Base-by-base conservation (phyloP, 2,329 filamentous ascomycete genomes). In the Cytospora piceae region DNA sequence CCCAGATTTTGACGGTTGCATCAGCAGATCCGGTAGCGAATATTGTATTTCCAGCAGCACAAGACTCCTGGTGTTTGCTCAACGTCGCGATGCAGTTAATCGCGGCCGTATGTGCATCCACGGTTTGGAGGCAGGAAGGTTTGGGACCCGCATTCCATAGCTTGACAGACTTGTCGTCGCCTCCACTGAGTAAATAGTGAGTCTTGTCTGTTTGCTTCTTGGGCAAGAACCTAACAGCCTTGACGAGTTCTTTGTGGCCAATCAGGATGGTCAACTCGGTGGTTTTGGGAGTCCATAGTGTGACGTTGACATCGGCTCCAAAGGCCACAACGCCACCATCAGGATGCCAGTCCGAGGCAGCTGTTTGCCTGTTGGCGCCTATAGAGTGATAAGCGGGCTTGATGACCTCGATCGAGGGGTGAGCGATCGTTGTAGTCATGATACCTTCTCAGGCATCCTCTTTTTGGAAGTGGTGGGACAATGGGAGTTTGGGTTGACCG, bases 301-400 rank as follows among this genome's bases (percentile, higher is more conserved):
- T 94, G 71, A 99, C 85, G 78, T 95, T 95, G 71, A 89, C 88
- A 77, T 96, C 92, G 11, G 94, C 90, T 37, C 95, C 95, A 79
- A 92, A 99, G 34, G 93, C 95, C 62, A 99, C 82, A 37, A 64
- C 60, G 54, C 93, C 75, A 12, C 90, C 91, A 69, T 84, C 79
- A 24, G 79, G 74, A 74, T 91, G 88, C 95, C 95, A 99, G 79
- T 98, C 94, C 32, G 94, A 94, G 32, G 93, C 91, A 20, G 90
- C 89, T 22, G 94, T 91, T 73, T 98, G 92, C 72, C 94, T 86
- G 77, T 98, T 99, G 56, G 93, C 94, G 67, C 95, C 95, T 69
- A 90, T 88, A 56, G 92, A 89, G 70, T 95, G 76, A 70, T 88
- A 87, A 68, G 82, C 78, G 69, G 32, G 53, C 46, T 34, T 63